Conservation (phyloP, 371 early-diverging fungal genomes). For the Mucor ambiguus region DNA sequence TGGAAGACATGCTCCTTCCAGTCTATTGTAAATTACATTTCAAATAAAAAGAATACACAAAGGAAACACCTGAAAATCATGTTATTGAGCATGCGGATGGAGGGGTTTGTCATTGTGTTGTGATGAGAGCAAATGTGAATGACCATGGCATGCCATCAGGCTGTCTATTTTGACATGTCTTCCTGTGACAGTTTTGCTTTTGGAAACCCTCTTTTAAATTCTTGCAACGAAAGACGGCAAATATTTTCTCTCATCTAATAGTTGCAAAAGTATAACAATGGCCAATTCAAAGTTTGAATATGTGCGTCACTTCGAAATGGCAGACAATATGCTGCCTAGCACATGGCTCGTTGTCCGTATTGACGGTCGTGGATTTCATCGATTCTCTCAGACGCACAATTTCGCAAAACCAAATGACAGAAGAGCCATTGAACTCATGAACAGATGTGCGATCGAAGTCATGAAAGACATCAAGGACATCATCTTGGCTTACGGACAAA, state of each 20-base stretch:
- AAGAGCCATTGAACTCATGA: slow-evolving; percentile 85
- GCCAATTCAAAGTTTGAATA: slow-evolving; percentile 94
- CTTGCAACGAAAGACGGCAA: background rate
- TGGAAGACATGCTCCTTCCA: slow-evolving; percentile 2
- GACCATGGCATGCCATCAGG: background rate
- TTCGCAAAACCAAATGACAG: slow-evolving; percentile 94
- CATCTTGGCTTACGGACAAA: slow-evolving; percentile 88
- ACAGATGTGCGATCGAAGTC: slow-evolving; percentile 76
- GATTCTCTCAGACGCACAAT: slow-evolving; percentile 81
- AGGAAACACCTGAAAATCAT: background rate
- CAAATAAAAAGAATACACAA: background rate
- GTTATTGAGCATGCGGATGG: background rate
- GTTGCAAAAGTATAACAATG: slow-evolving; percentile 44
- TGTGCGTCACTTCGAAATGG: slow-evolving; percentile 86
- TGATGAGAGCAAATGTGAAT: background rate
- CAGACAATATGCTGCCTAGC: slow-evolving; percentile 75
- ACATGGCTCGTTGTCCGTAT: slow-evolving; percentile 92
- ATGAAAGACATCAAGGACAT: slow-evolving; percentile 86
- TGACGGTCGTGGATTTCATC: slow-evolving; percentile 94
- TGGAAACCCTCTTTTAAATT: background rate
- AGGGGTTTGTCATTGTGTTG: background rate
- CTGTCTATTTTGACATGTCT: background rate
- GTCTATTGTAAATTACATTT: slow-evolving; percentile 13
- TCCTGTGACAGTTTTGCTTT: slow-evolving; percentile 6
- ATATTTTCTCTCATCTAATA: background rate